Conservation (phyloP, 805 yeast genomes). For the Saccharomycopsis selenospora region DNA sequence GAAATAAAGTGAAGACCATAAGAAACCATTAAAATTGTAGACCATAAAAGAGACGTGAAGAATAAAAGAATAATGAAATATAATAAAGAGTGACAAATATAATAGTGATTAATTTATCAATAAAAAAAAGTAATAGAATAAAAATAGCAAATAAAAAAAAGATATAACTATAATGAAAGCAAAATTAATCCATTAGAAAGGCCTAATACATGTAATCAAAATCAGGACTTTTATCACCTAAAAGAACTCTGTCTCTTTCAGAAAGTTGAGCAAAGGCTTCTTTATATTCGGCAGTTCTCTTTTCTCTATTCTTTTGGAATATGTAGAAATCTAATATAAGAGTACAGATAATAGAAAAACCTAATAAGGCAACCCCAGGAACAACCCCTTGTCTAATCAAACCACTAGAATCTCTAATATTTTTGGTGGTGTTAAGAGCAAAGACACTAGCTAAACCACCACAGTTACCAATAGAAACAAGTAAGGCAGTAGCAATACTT, state of each 20-base stretch:
- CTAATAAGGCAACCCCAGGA: conserved; percentile 40
- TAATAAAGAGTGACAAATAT: too few relatives aligned
- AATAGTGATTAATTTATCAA: too few relatives aligned
- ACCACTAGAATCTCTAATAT: conserved; percentile 17
- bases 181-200: too few relatives aligned
- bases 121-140: too few relatives aligned
- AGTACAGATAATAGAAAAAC: conserved; percentile 34
- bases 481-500: conserved; percentile 50
- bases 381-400: conserved; percentile 38
- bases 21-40: too few relatives aligned
- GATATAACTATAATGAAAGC: too few relatives aligned
- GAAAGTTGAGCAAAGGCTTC: conserved; percentile 6
- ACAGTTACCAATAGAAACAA: conserved; percentile 63
- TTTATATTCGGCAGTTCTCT: conserved; percentile 22
- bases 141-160: too few relatives aligned
- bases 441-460: conserved; percentile 55
- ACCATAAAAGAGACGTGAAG: not conserved
- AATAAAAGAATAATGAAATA: too few relatives aligned
- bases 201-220: conserved; percentile 20
- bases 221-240: conserved; percentile 16
- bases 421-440: conserved; percentile 16
- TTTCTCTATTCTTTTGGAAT: conserved; percentile 25
- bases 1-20: not conserved
- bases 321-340: conserved; percentile 32
- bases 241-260: conserved; percentile 14